phyloP scores from a whole-genome alignment of 129 eudicot species.

The Pseudognaphalium luteoalbum region DNA sequence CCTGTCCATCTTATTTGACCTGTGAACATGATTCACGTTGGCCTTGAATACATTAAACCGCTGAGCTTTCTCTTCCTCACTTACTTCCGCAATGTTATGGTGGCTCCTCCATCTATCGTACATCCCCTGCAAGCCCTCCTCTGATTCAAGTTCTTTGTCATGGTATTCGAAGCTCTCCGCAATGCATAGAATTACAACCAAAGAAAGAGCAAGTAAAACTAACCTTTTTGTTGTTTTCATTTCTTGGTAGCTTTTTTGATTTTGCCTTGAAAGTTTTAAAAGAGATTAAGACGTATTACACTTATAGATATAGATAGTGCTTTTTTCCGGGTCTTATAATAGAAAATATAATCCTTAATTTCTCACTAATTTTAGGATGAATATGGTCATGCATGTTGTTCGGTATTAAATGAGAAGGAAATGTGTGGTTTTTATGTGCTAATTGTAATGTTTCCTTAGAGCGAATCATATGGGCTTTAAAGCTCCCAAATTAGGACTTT shows the following conservation, averaged over 20 bases:
- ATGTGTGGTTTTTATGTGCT: conserved; percentile 4
- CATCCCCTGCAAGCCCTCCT: conserved; percentile 54
- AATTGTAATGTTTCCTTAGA: not conserved
- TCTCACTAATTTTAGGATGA: conserved; percentile 11
- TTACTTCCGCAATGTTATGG: conserved; percentile 51
- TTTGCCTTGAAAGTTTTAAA: not conserved
- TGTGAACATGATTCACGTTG: conserved; percentile 60
- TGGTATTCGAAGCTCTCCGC: conserved; percentile 59
- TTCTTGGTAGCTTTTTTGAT: not conserved
- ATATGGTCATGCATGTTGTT: conserved; percentile 15
- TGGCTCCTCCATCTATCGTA: conserved; percentile 82
- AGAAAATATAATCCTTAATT: not conserved
- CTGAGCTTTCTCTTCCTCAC: conserved; percentile 55
- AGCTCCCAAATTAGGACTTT: not conserved
- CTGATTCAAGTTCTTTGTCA: conserved; percentile 62
- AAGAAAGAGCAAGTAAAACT: conserved; percentile 37
- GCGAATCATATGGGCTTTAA: not conserved
- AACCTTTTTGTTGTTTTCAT: conserved; percentile 31
- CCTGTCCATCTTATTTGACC: conserved; percentile 66
- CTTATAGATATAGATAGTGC: conserved; percentile 1
- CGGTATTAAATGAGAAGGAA: not conserved
- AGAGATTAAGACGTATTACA: not conserved
- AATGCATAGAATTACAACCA: conserved; percentile 38
- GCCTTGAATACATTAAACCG: conserved; percentile 71
- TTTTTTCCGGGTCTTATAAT: not conserved